phyloP scores from a whole-genome alignment of 148 eudicot genomes.

The Tetragonia tetragonoides region DNA sequence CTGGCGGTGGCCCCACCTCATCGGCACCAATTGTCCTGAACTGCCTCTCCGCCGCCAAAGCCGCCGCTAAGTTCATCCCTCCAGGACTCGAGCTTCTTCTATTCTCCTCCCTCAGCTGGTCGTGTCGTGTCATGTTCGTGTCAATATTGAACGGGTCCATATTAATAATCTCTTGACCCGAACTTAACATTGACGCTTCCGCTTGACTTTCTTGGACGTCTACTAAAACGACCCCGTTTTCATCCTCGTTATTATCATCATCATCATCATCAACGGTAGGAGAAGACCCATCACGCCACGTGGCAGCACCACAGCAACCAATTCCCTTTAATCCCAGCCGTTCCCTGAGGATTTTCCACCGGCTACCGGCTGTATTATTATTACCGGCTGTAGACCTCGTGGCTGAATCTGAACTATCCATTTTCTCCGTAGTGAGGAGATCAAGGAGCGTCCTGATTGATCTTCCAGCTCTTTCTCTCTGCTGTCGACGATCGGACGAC shows the following conservation, averaged over 20 bases:
- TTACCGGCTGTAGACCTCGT: background rate
- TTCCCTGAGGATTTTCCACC: slow-evolving; percentile 49
- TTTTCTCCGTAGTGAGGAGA: slow-evolving; percentile 48
- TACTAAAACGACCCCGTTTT: slow-evolving; percentile 8
- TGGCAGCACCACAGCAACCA: slow-evolving; percentile 59
- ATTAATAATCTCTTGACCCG: background rate
- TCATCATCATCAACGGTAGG: slow-evolving; percentile 16
- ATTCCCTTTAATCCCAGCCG: slow-evolving; percentile 59
- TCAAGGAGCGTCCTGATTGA: slow-evolving; percentile 47
- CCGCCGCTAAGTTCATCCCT: slow-evolving; percentile 14
- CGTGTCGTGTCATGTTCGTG: no score
- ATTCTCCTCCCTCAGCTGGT: no score
- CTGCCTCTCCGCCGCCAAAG: slow-evolving; percentile 16
- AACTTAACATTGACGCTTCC: background rate
- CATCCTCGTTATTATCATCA: slow-evolving; percentile 23
- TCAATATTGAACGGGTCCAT: no score
- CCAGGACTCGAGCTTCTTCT: slow-evolving; percentile 31
- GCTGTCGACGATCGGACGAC: slow-evolving; percentile 17
- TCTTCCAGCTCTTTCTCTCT: slow-evolving; percentile 26
- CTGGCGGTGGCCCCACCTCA: background rate
- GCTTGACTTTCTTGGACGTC: background rate
- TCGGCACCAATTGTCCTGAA: background rate
- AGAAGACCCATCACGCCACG: slow-evolving; percentile 38
- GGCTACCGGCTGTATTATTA: slow-evolving; percentile 1
- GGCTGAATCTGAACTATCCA: slow-evolving; percentile 54